These are phyloP conservation scores for Suillus subaureus DNA, from an alignment of 768 basidiomycete genomes.

Conservation along the genomic window DNA sequence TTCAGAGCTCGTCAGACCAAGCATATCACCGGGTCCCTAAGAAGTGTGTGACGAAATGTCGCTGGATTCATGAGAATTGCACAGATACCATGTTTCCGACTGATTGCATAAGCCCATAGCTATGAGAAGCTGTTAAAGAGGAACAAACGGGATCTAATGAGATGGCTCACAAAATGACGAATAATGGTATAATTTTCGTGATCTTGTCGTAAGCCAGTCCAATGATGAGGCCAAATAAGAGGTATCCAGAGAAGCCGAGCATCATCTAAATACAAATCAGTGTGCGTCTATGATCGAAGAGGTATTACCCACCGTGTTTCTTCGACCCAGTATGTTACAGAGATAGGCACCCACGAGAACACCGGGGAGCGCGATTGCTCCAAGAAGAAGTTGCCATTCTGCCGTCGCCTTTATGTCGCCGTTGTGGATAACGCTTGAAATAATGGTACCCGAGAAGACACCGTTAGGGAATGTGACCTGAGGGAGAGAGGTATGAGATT, in stretches of 20 bases:
- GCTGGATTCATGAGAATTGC: neutral
- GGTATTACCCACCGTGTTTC: constrained; percentile 49
- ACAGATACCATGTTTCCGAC: constrained; percentile 61
- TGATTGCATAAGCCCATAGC: constrained; percentile 74
- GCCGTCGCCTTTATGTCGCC: constrained; percentile 60
- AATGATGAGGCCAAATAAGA: constrained; percentile 63
- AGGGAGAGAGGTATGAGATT: constrained; percentile 1
- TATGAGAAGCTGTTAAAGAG: constrained; percentile 24
- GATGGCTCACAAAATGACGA: constrained; percentile 62
- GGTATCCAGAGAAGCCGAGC: constrained; percentile 67
- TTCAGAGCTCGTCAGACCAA: constrained; percentile 68
- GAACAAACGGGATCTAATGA: neutral
- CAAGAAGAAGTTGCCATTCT: constrained; percentile 71
- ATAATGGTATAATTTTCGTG: constrained; percentile 61
- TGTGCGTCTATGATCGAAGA: neutral
- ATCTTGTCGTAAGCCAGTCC: constrained; percentile 65
- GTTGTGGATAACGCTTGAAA: constrained; percentile 62
- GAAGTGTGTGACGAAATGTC: constrained; percentile 14
- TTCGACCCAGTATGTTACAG: constrained; percentile 56
- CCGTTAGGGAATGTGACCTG: constrained; percentile 75
- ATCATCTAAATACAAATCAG: constrained; percentile 50
- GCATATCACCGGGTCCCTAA: constrained; percentile 73
- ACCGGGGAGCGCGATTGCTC: constrained; percentile 64
- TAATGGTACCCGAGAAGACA: constrained; percentile 68
- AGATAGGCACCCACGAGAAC: constrained; percentile 51